phyloP scores from a whole-genome alignment of 805 yeast species.

The Metschnikowia kunwiensis region DNA sequence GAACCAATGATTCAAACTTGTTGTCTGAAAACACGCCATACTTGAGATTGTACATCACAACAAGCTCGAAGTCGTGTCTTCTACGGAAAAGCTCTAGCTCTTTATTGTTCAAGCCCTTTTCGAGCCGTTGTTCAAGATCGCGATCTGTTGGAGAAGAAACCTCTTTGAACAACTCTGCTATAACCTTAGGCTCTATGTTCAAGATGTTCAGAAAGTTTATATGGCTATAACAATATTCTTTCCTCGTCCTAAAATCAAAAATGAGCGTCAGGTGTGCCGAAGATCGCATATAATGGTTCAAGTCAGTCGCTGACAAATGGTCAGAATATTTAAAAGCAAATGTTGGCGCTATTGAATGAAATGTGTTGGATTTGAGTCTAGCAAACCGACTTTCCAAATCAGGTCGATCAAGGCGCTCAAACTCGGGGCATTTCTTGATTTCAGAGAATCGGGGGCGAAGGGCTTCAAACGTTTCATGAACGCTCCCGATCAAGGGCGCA shows the following conservation, averaged over 20 bases:
- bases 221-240: slow-evolving; percentile 61
- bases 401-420: background rate
- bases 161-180: slow-evolving; percentile 18
- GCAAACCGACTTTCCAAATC: slow-evolving; percentile 6
- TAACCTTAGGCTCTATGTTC: slow-evolving; percentile 65
- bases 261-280: slow-evolving; percentile 40
- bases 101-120: slow-evolving; percentile 39
- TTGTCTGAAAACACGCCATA: slow-evolving; percentile 30
- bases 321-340: slow-evolving; percentile 4
- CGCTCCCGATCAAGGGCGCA: slow-evolving; percentile 3
- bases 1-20: slow-evolving; percentile 36
- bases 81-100: slow-evolving; percentile 45
- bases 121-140: slow-evolving; percentile 65
- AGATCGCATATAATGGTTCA: slow-evolving; percentile 11
- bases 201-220: slow-evolving; percentile 56
- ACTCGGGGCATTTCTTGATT: slow-evolving; percentile 1
- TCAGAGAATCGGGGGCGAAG: slow-evolving; percentile 1
- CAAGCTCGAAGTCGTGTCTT: slow-evolving; percentile 54
- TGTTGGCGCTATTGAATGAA: background rate
- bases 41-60: slow-evolving; percentile 61
- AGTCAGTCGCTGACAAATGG: slow-evolving; percentile 11
- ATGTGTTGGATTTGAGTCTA: background rate
- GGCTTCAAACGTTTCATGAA: slow-evolving; percentile 3
- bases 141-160: slow-evolving; percentile 47
- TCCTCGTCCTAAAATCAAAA: slow-evolving; percentile 66